A percentile compares a stretch with the other conserved stretches of the same genome.
phyloP scores from a whole-genome alignment of 2,329 filamentous ascomycete species.

The Simplicillium aogashimaense region DNA sequence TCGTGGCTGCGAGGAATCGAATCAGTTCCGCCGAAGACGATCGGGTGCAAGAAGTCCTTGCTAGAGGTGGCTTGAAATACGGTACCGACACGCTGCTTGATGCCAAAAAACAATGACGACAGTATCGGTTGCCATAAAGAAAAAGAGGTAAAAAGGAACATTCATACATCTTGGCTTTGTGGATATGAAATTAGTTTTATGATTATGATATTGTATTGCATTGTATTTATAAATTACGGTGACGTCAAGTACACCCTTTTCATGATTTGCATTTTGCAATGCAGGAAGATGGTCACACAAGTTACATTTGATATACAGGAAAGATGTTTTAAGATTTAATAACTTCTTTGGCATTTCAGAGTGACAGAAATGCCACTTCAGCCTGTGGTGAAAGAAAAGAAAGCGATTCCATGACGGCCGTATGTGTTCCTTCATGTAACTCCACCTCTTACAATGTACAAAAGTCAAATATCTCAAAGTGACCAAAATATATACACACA shows the following conservation, averaged over 20 bases:
- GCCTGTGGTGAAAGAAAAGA: too few species aligned
- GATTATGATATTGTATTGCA: too few species aligned
- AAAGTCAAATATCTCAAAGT: neutral
- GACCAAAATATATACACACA: neutral
- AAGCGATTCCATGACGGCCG: too few species aligned
- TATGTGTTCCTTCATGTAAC: neutral
- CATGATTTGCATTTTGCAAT: too few species aligned
- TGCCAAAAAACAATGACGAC: constrained; percentile 9
- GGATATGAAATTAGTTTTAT: too few species aligned
- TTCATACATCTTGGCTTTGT: neutral
- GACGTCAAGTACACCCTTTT: too few species aligned
- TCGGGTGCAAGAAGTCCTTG: constrained; percentile 40
- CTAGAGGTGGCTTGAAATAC: constrained; percentile 27
- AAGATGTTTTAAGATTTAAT: neutral
- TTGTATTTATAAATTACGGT: too few species aligned
- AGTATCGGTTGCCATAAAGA: neutral
- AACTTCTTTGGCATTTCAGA: too few species aligned
- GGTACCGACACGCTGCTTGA: constrained; percentile 33
- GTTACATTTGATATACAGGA: neutral
- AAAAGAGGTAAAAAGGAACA: constrained; percentile 2
- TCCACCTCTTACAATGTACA: neutral
- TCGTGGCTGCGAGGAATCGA: constrained; percentile 54
- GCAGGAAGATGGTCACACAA: too few species aligned
- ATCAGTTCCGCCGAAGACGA: constrained; percentile 51
- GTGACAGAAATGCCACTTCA: too few species aligned